Evolutionary conservation across 768 basidiomycete genomes (phyloP).

Genomic region (Panellus pusillus): DNA sequence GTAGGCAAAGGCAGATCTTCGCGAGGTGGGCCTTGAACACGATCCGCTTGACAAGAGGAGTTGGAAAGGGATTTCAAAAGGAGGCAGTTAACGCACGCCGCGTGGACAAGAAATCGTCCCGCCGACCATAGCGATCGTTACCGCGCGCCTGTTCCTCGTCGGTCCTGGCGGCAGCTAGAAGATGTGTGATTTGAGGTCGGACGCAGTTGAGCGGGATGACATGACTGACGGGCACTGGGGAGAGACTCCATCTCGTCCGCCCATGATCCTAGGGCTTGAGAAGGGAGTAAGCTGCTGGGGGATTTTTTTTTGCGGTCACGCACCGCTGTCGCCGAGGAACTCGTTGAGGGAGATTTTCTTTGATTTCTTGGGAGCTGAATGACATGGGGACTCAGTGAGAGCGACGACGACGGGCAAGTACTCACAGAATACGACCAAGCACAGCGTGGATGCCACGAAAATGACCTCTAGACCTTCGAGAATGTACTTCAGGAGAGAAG

Average conservation of each 20-base stretch:
- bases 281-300: slow-evolving; percentile 14
- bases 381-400: not conserved
- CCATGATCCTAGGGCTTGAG: slow-evolving; percentile 91
- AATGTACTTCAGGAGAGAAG: too few species aligned
- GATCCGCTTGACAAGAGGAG: slow-evolving; percentile 44
- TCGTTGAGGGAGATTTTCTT: slow-evolving; percentile 92
- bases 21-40: slow-evolving; percentile 55
- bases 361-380: slow-evolving; percentile 82
- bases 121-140: slow-evolving; percentile 55
- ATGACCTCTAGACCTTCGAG: too few species aligned
- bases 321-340: slow-evolving; percentile 87
- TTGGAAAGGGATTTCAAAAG: slow-evolving; percentile 12
- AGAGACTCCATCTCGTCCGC: slow-evolving; percentile 97
- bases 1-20: slow-evolving; percentile 97
- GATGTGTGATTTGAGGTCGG: slow-evolving; percentile 12
- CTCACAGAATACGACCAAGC: too few species aligned
- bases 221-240: slow-evolving; percentile 85
- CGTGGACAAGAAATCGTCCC: slow-evolving; percentile 64
- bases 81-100: slow-evolving; percentile 49
- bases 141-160: slow-evolving; percentile 62
- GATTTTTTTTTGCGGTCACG: slow-evolving; percentile 38
- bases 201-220: not conserved
- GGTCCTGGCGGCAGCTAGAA: slow-evolving; percentile 62
- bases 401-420: not conserved
- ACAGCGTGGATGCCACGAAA: too few species aligned